Percentiles rank a stretch among this genome's conserved stretches.
These are phyloP conservation scores for Hyaloscypha variabilis DNA, from an alignment of 495 filamentous ascomycete genomes.

Conservation along the genomic window DNA sequence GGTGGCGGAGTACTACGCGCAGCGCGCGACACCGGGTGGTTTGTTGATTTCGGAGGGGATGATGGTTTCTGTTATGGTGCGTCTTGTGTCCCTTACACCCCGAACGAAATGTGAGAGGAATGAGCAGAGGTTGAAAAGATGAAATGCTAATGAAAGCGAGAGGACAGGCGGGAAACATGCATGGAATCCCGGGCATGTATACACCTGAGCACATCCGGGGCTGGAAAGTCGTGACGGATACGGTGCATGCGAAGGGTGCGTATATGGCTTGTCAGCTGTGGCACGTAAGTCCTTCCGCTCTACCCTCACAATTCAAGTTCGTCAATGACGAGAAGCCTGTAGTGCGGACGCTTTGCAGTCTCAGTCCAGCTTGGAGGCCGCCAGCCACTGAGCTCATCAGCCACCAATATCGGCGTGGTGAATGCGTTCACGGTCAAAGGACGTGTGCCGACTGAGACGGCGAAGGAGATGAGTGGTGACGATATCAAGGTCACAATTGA, in stretches of 20 bases:
- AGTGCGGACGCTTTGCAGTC: constrained; percentile 22
- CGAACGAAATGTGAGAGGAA: no score
- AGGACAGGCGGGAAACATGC: background rate
- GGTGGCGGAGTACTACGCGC: constrained; percentile 54
- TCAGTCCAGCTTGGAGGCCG: constrained; percentile 22
- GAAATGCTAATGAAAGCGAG: background rate
- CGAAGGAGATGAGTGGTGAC: constrained; percentile 42
- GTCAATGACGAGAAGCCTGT: no score
- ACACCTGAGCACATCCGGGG: constrained; percentile 46
- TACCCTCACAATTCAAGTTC: background rate
- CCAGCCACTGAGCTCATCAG: constrained; percentile 18
- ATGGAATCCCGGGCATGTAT: constrained; percentile 51
- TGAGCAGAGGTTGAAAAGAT: no score
- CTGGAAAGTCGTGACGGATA: constrained; percentile 52
- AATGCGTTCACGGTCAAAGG: constrained; percentile 20
- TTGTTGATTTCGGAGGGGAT: constrained; percentile 57
- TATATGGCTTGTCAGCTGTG: constrained; percentile 57
- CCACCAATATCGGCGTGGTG: constrained; percentile 8
- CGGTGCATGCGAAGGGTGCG: constrained; percentile 52
- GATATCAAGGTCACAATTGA: constrained; percentile 45
- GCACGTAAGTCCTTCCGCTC: constrained; percentile 38
- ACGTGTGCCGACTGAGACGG: constrained; percentile 23
- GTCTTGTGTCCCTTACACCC: constrained; percentile 40
- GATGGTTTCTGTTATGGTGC: constrained; percentile 48
- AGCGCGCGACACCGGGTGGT: constrained; percentile 54